A percentile compares a stretch with the other conserved stretches of the same genome.
phyloP scores from a whole-genome alignment of 1,284 basidiomycete genomes.

The Puccinia horiana region DNA sequence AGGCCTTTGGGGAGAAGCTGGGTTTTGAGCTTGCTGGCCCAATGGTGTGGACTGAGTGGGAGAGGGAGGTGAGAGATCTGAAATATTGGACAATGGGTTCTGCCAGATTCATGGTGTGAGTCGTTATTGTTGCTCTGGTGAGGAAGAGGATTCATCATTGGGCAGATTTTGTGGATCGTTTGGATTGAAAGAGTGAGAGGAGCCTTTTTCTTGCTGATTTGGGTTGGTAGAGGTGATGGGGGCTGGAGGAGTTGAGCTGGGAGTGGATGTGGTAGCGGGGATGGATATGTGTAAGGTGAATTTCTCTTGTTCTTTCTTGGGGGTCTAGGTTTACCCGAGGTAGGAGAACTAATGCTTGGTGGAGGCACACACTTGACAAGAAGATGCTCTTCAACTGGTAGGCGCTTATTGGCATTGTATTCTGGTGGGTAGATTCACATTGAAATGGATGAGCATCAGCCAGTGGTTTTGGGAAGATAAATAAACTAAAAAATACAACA shows the following conservation, averaged over 20 bases:
- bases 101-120: background rate
- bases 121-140: no score
- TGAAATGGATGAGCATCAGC: background rate
- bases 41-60: background rate
- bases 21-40: background rate
- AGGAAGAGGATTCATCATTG: background rate
- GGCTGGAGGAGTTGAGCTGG: background rate
- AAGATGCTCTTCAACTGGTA: slow-evolving; percentile 11
- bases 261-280: background rate
- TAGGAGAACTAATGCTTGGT: background rate
- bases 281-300: background rate
- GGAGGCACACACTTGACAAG: background rate
- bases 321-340: background rate
- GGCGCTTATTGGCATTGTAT: background rate
- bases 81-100: background rate
- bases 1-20: background rate
- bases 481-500: background rate
- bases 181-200: background rate
- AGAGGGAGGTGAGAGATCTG: background rate
- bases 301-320: background rate
- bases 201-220: background rate
- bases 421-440: background rate
- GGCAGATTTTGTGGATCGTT: background rate
- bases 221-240: no score
- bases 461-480: background rate